Percentiles rank a stretch among this genome's conserved stretches.
Conservation (phyloP, 2,329 filamentous ascomycete genomes). For the Dactylonectria macrodidyma region DNA sequence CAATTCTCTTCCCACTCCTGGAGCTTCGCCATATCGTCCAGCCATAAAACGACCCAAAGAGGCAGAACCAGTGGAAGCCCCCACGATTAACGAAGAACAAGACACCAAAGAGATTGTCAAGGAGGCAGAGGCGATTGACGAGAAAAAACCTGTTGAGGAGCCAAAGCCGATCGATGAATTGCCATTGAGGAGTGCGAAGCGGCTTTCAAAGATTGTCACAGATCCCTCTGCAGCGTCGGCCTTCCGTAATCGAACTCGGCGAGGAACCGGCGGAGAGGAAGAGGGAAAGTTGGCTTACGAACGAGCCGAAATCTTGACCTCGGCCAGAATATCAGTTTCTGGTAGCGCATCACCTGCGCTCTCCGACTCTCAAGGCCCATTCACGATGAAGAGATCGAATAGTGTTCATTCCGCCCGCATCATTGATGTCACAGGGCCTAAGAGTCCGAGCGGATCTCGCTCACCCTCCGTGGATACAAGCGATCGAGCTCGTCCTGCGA, state of each 20-base stretch:
- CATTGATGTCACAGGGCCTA: slow-evolving; percentile 68
- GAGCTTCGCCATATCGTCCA: slow-evolving; percentile 43
- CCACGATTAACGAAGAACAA: slow-evolving; percentile 19
- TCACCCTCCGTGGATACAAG: slow-evolving; percentile 62
- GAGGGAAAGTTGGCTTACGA: slow-evolving; percentile 66
- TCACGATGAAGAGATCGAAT: slow-evolving; percentile 57
- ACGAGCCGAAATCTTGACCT: slow-evolving; percentile 71
- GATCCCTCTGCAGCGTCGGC: slow-evolving; percentile 21
- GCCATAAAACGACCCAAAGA: slow-evolving; percentile 34
- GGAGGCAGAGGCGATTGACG: slow-evolving; percentile 16
- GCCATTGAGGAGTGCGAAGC: slow-evolving; percentile 33
- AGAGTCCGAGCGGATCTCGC: slow-evolving; percentile 66
- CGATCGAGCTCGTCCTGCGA: slow-evolving; percentile 60
- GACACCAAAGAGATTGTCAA: slow-evolving; percentile 27
- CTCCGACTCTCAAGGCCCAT: slow-evolving; percentile 62
- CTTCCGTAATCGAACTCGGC: slow-evolving; percentile 34
- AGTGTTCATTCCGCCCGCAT: slow-evolving; percentile 71
- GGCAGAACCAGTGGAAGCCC: slow-evolving; percentile 3
- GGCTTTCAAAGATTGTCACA: slow-evolving; percentile 46
- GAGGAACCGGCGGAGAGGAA: slow-evolving; percentile 55
- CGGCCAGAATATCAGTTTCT: slow-evolving; percentile 68
- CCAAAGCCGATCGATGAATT: slow-evolving; percentile 19
- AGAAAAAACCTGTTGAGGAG: slow-evolving; percentile 27
- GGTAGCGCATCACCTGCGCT: slow-evolving; percentile 65
- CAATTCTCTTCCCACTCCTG: slow-evolving; percentile 47